These are phyloP conservation scores for Ophiostoma montium DNA, from an alignment of 2,329 filamentous ascomycete species.

Conservation along the genomic window DNA sequence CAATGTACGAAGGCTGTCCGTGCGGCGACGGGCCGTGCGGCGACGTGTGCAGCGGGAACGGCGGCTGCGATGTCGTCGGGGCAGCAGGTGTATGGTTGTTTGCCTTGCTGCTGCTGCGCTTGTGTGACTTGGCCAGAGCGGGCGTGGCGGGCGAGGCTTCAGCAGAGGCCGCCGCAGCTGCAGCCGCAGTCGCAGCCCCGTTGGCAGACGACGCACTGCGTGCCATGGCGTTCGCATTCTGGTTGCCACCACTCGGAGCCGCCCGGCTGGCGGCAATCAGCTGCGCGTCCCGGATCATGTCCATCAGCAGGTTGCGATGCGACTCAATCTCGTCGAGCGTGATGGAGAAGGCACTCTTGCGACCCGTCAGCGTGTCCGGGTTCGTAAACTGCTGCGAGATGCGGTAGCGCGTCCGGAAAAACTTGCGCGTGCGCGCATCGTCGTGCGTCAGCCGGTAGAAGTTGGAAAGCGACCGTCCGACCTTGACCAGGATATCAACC, in stretches of 20 bases:
- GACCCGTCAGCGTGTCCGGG: constrained; percentile 29
- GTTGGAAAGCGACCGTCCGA: constrained; percentile 29
- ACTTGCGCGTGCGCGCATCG: constrained; percentile 34
- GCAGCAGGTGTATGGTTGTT: constrained; percentile 38
- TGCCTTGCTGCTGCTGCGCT: constrained; percentile 30
- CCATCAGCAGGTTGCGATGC: constrained; percentile 31
- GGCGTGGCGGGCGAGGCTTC: not conserved
- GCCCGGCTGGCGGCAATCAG: not conserved
- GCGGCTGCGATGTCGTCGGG: constrained; percentile 42
- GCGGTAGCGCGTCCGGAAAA: constrained; percentile 39
- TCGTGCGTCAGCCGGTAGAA: constrained; percentile 26
- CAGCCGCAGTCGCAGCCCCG: no score
- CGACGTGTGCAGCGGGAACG: constrained; percentile 32
- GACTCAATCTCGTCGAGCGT: constrained; percentile 35
- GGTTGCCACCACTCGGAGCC: constrained; percentile 4
- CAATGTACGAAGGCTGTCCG: constrained; percentile 42
- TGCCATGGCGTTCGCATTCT: constrained; percentile 21
- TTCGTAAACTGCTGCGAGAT: constrained; percentile 40
- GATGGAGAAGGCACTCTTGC: constrained; percentile 38
- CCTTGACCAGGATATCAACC: constrained; percentile 27
- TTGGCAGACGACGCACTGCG: constrained; percentile 26
- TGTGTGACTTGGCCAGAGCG: constrained; percentile 26
- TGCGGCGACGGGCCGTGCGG: constrained; percentile 38
- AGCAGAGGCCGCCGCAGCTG: no score
- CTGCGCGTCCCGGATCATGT: constrained; percentile 33